Base-by-base conservation (phyloP, 2,329 filamentous ascomycete genomes). In the Dichotomopilus funicola region DNA sequence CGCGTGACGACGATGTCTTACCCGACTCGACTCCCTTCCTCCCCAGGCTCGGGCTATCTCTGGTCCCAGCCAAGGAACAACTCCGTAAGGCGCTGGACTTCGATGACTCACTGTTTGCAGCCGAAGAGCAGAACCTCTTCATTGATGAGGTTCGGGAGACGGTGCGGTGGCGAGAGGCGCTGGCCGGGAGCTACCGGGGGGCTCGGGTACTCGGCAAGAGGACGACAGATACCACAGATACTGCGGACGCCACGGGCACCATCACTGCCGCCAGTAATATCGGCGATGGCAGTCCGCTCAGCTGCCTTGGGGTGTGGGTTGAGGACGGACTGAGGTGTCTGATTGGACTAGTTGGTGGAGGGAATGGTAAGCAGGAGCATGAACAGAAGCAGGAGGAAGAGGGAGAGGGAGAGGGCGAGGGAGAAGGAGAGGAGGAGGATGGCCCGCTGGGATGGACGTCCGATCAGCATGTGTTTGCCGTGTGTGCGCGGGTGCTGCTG, bases 61-160 rank as follows among this genome's bases (percentile, higher is more conserved):
- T 67, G 65, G 43, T 61, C 5, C 50, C 72, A 0, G 72, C 74
- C 0, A 65, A 66, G 31, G 50, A 62, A 1, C 73, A 78, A 55
- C 71, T 85, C 19, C 58, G 65, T 3, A 59, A 67, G 7, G 77
- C 79, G 4, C 68, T 82, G 64, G 70, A 72, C 54, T 74, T 78
- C 62, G 81, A 89, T 65, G 81, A 84, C 59, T 77, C 85, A 3
- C 79, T 99, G 0, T 99, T 99, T 67, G 86, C 81, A 0, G 79
- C 90, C 54, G 94, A 99, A 71, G 91, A 95, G 68, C 91, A 95
- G 68, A 99, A 99, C 67, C 78, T 96, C n/a, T 97, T 89, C 69
- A 75, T 92, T 49, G 92, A 97, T 68, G 85, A 91, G 62, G 81
- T 89, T 5, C 78, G 84, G 48, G 91, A 96, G 68, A 77, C 84